Evolutionary conservation across 1,284 basidiomycete species (phyloP).

Genomic region (Puccinia coronata): DNA sequence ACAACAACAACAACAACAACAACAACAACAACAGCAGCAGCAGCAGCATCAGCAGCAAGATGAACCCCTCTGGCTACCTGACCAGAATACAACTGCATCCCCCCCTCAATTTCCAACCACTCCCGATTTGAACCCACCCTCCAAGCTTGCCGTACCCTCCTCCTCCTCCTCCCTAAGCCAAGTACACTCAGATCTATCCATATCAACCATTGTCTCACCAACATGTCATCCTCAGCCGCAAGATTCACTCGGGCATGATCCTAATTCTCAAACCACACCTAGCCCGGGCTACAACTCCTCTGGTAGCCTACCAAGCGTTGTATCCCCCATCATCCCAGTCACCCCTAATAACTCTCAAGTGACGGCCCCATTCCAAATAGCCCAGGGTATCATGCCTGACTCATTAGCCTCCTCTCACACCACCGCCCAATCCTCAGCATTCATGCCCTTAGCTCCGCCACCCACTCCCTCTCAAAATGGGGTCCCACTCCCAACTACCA

Average conservation of each 20-base stretch:
- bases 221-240: background rate
- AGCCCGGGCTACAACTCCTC: conserved; percentile 5
- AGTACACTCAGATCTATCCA: too few relatives aligned
- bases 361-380: conserved; percentile 1
- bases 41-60: too few relatives aligned
- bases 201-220: too few relatives aligned
- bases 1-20: too few relatives aligned
- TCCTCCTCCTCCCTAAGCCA: too few relatives aligned
- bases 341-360: conserved; percentile 43
- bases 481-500: conserved; percentile 34
- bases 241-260: background rate
- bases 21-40: too few relatives aligned
- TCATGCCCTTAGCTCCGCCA: conserved; percentile 30
- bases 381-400: background rate
- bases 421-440: background rate
- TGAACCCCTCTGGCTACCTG: background rate
- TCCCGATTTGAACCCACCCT: background rate
- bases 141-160: background rate
- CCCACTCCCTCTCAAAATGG: conserved; percentile 28
- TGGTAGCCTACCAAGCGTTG: background rate
- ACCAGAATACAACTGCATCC: background rate
- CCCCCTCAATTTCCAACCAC: background rate
- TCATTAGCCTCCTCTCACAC: conserved; percentile 9
- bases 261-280: background rate
- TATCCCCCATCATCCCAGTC: conserved; percentile 39